These are phyloP conservation scores for Phytophthora sp. DNA, from an alignment of 352 stramenopile species.

Conservation along the genomic window DNA sequence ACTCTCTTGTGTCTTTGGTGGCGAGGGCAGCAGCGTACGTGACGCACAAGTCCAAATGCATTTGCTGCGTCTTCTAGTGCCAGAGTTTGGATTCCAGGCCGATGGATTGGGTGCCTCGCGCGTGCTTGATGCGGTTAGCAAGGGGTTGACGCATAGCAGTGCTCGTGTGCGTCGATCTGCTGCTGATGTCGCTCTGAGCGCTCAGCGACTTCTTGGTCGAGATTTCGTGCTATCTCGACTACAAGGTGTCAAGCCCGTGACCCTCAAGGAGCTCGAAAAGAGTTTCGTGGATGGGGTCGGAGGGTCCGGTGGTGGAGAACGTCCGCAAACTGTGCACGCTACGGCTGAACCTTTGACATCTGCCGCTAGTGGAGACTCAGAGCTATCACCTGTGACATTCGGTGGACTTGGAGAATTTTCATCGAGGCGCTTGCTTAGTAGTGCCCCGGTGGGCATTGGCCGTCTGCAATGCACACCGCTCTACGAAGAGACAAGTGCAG, in stretches of 20 bases:
- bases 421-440: conserved; percentile 66
- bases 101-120: conserved; percentile 66
- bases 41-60: conserved; percentile 85
- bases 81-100: conserved; percentile 78
- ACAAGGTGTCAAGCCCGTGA: conserved; percentile 76
- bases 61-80: conserved; percentile 72
- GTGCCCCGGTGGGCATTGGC: conserved; percentile 70
- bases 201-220: conserved; percentile 77
- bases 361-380: conserved; percentile 20
- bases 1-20: conserved; percentile 75
- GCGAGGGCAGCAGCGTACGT: conserved; percentile 48
- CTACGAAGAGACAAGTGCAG: conserved; percentile 15
- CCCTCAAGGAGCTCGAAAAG: conserved; percentile 86
- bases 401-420: conserved; percentile 29
- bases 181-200: conserved; percentile 80
- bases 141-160: conserved; percentile 61
- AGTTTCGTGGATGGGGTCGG: conserved; percentile 66
- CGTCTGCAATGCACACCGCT: conserved; percentile 65
- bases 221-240: conserved; percentile 71
- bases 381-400: conserved; percentile 57
- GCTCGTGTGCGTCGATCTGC: conserved; percentile 77
- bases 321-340: conserved; percentile 70
- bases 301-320: conserved; percentile 33
- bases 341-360: conserved; percentile 24
- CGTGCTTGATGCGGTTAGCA: conserved; percentile 56